Evolutionary conservation across 257 asterid species (phyloP).

Genomic region (Solanum peruvianum): DNA sequence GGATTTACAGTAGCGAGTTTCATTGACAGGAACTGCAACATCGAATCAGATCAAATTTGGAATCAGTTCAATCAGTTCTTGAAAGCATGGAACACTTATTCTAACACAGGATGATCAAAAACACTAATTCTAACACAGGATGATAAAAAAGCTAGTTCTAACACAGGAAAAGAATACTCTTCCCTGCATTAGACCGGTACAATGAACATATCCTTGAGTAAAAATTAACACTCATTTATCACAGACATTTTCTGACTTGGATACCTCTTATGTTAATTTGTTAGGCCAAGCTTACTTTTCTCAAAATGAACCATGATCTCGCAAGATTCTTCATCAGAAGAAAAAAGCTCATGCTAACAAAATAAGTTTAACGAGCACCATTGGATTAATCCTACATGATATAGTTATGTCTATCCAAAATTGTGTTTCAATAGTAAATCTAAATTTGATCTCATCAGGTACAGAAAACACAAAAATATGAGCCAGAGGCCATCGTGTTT

Average conservation of each 20-base stretch:
- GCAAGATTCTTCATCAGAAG: background rate
- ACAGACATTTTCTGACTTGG: background rate
- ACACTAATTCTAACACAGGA: background rate
- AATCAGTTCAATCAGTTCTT: background rate
- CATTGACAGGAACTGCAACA: constrained; percentile 76
- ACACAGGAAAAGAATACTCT: background rate
- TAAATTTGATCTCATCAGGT: background rate
- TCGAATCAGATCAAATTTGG: background rate
- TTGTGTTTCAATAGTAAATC: background rate
- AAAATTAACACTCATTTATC: background rate
- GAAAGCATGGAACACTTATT: background rate
- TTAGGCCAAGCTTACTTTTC: background rate
- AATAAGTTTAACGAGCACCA: background rate
- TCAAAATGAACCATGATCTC: background rate
- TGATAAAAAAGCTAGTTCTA: background rate
- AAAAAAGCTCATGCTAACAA: background rate
- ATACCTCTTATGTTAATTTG: background rate
- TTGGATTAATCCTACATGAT: background rate
- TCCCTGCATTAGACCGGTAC: background rate
- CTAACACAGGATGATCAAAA: background rate
- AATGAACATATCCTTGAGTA: background rate
- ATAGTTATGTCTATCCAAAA: background rate
- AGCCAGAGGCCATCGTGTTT: background rate
- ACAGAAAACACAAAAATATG: background rate
- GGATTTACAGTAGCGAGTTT: constrained; percentile 87